Conservation (phyloP, 345 rosid species). For the Corymbia maculata region DNA sequence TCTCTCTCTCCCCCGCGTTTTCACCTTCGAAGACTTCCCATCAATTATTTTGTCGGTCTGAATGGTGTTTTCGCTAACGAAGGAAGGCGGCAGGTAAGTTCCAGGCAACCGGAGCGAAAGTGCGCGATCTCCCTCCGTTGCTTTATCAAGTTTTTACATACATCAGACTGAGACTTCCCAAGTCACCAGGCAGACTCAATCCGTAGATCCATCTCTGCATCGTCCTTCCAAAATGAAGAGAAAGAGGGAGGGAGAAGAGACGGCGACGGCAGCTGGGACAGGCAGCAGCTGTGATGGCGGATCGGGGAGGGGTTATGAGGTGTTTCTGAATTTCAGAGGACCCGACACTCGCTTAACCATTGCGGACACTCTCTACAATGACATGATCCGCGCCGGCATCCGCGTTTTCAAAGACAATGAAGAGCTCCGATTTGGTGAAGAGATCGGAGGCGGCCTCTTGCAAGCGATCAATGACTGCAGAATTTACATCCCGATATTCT, state of each 20-base stretch:
- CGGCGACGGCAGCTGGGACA: fast-evolving
- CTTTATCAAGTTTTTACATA: background rate
- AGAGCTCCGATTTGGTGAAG: background rate
- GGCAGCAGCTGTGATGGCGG: background rate
- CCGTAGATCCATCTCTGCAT: background rate
- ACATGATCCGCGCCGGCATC: background rate
- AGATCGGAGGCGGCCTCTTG: background rate
- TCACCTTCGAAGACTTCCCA: background rate
- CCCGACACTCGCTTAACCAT: background rate
- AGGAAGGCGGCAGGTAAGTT: no score
- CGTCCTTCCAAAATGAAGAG: background rate
- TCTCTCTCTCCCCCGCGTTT: no score
- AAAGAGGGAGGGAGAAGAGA: background rate
- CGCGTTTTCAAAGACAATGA: background rate
- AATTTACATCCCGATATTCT: background rate
- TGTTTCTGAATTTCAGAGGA: background rate
- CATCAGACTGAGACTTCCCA: background rate
- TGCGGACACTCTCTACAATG: background rate
- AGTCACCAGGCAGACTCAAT: background rate
- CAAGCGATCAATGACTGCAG: background rate
- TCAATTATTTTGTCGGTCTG: no score
- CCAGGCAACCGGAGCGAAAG: no score
- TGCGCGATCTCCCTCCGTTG: no score
- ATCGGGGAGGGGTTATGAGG: background rate
- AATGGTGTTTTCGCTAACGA: no score